phyloP scores from a whole-genome alignment of 2,329 filamentous ascomycete species.

The Whalleya microplaca region DNA sequence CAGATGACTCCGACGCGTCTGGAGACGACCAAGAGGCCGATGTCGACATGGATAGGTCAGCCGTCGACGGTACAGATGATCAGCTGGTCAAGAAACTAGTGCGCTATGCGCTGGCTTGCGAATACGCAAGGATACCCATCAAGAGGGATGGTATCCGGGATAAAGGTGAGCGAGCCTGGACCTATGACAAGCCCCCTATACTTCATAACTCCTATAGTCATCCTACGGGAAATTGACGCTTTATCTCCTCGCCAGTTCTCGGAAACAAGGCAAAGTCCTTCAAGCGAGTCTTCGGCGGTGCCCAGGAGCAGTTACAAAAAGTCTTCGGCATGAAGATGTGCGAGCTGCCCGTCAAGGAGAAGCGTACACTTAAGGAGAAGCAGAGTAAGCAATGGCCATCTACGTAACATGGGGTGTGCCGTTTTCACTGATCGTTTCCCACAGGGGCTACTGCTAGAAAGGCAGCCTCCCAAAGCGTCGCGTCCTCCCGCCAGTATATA shows the following conservation, averaged over 20 bases:
- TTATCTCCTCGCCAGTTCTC: constrained; percentile 60
- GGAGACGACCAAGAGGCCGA: constrained; percentile 30
- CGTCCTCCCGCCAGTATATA: constrained; percentile 73
- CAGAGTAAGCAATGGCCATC: constrained; percentile 60
- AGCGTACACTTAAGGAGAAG: constrained; percentile 76
- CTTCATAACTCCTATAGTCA: too few species aligned
- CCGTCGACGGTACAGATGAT: constrained; percentile 43
- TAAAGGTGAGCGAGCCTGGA: constrained; percentile 57
- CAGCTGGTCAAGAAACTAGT: constrained; percentile 68
- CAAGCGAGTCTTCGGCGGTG: constrained; percentile 73
- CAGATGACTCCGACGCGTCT: constrained; percentile 41
- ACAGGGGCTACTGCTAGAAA: constrained; percentile 43
- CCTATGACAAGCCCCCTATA: neutral
- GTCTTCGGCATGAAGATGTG: constrained; percentile 93
- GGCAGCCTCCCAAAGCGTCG: constrained; percentile 50
- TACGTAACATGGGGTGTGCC: neutral
- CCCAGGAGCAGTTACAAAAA: constrained; percentile 70
- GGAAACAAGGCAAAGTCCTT: constrained; percentile 73
- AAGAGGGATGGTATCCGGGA: constrained; percentile 65
- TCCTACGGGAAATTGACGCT: neutral
- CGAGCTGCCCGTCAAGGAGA: constrained; percentile 81
- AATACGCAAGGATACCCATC: constrained; percentile 64
- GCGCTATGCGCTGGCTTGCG: constrained; percentile 69
- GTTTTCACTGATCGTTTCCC: constrained; percentile 8
- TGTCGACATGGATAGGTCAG: constrained; percentile 23